A percentile compares a stretch with the other conserved stretches of the same genome.
These are phyloP conservation scores for Pseudopithomyces chartarum DNA, from an alignment of 2,329 filamentous ascomycete species.

Conservation along the genomic window DNA sequence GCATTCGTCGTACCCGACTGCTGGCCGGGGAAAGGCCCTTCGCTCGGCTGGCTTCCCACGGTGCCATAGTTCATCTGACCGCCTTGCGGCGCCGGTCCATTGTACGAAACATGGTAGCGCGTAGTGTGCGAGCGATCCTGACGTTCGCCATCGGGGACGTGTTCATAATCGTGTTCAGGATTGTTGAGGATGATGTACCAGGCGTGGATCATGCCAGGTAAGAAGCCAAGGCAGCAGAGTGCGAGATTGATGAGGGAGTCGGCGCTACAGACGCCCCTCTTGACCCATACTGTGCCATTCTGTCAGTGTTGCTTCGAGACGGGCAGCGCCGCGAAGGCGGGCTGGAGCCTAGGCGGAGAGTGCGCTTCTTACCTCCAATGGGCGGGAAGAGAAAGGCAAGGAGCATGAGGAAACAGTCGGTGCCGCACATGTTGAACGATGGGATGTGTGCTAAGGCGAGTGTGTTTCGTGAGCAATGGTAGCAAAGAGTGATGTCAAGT, in stretches of 20 bases:
- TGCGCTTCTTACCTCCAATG: conserved; percentile 55
- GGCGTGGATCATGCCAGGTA: conserved; percentile 89
- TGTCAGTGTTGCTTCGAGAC: background rate
- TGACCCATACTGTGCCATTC: conserved; percentile 80
- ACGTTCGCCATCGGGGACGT: conserved; percentile 59
- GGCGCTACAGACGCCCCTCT: conserved; percentile 87
- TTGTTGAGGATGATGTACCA: conserved; percentile 98
- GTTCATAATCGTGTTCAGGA: conserved; percentile 76
- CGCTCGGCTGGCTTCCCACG: conserved; percentile 42
- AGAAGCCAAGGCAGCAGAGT: conserved; percentile 65
- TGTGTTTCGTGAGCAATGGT: background rate
- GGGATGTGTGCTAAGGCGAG: background rate
- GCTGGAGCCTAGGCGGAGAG: conserved; percentile 1
- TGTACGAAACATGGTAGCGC: conserved; percentile 70
- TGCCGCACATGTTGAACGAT: conserved; percentile 58
- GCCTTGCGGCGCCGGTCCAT: conserved; percentile 21
- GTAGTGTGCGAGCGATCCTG: conserved; percentile 64
- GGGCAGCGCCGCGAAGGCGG: conserved; percentile 2
- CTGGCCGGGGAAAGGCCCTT: conserved; percentile 50
- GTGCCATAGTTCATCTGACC: conserved; percentile 47
- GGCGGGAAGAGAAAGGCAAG: conserved; percentile 66
- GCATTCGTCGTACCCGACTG: conserved; percentile 40
- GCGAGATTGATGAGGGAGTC: conserved; percentile 96
- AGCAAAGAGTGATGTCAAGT: background rate
- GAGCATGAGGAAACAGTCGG: conserved; percentile 65